These are phyloP conservation scores for Cicer pinnatifidum DNA, from an alignment of 306 rosid species.

Conservation along the genomic window DNA sequence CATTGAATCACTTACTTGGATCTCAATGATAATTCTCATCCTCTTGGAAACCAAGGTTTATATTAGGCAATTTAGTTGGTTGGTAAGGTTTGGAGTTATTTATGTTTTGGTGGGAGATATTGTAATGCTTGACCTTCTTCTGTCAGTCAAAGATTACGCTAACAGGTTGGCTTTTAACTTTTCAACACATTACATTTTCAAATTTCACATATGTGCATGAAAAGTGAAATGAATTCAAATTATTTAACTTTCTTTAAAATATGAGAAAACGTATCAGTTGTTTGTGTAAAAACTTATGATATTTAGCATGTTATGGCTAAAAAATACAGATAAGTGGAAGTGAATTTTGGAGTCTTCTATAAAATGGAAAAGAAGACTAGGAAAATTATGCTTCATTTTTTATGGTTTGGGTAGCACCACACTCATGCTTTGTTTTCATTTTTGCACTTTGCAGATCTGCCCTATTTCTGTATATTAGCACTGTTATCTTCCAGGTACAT, in stretches of 20 bases:
- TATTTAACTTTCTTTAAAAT: no score
- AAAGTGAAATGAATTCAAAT: no score
- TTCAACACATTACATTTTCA: constrained; percentile 16
- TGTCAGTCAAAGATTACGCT: constrained; percentile 60
- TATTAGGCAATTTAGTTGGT: constrained; percentile 77
- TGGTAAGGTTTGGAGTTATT: constrained; percentile 73
- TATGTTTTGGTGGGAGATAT: constrained; percentile 78
- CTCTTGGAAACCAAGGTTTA: constrained; percentile 71
- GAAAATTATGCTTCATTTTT: constrained; percentile 21
- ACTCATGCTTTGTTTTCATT: constrained; percentile 40
- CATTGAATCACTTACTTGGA: constrained; percentile 72
- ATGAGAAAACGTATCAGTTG: not conserved
- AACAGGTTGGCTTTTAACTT: constrained; percentile 58
- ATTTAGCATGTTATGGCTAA: not conserved
- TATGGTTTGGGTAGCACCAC: constrained; percentile 1
- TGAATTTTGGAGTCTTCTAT: not conserved
- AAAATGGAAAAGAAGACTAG: not conserved
- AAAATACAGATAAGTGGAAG: no score
- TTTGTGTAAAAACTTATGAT: constrained; percentile 2
- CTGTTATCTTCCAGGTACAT: constrained; percentile 66
- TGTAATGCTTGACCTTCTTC: constrained; percentile 69
- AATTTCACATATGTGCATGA: no score
- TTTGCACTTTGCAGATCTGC: constrained; percentile 64
- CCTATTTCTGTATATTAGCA: constrained; percentile 56
- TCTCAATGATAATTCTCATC: constrained; percentile 62